Percentiles rank a stretch among this genome's conserved stretches.
phyloP scores from a whole-genome alignment of 2,329 filamentous ascomycete genomes.

The Sordariomycetes sp. region DNA sequence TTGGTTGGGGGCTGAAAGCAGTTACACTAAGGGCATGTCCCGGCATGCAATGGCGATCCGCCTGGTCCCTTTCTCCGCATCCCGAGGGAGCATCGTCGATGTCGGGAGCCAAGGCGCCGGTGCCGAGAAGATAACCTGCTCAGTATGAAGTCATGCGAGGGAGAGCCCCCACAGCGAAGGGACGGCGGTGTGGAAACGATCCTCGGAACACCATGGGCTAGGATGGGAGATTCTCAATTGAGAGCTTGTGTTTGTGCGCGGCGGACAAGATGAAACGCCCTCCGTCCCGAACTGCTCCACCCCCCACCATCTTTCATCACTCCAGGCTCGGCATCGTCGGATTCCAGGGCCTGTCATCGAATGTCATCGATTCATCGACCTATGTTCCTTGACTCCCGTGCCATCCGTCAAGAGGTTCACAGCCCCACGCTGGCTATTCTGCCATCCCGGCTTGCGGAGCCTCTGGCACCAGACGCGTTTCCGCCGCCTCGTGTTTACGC shows the following conservation, averaged over 20 bases:
- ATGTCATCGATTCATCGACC: too few relatives aligned
- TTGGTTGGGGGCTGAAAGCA: not conserved
- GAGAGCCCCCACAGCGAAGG: too few relatives aligned
- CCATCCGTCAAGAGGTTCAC: not conserved
- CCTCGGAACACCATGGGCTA: too few relatives aligned
- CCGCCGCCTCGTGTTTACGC: not conserved
- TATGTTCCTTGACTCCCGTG: not conserved
- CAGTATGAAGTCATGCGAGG: too few relatives aligned
- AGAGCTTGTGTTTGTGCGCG: too few relatives aligned
- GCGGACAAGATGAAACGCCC: too few relatives aligned
- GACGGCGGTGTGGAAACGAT: too few relatives aligned
- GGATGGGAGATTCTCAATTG: too few relatives aligned
- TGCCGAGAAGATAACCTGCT: not conserved
- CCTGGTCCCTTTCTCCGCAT: not conserved
- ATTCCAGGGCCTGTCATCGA: too few relatives aligned
- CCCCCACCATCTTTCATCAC: too few relatives aligned
- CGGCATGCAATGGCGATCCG: not conserved
- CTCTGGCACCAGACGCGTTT: not conserved
- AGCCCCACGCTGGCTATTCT: not conserved
- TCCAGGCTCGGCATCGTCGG: too few relatives aligned
- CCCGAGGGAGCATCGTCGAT: not conserved
- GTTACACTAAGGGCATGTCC: not conserved
- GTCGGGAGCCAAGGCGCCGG: not conserved
- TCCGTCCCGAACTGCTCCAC: too few relatives aligned
- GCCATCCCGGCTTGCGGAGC: not conserved